A percentile compares a stretch with the other conserved stretches of the same genome.
Evolutionary conservation across 352 stramenopile species (phyloP).

Genomic region (Blastocystis sp.): DNA sequence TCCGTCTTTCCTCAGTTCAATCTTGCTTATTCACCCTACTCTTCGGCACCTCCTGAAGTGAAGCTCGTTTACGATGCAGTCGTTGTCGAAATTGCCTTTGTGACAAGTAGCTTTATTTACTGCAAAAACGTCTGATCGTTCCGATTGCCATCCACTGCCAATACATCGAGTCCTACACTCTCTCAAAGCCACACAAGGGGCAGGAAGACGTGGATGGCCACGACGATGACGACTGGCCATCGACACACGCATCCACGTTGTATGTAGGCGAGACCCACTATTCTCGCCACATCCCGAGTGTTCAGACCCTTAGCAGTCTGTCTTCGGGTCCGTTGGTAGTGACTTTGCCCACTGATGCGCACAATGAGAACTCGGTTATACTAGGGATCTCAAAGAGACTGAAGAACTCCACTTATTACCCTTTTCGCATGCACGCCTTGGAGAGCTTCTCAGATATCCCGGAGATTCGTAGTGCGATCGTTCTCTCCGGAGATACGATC

Average conservation of each 20-base stretch:
- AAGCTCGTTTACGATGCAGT: not conserved
- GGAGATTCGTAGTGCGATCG: not conserved
- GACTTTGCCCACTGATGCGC: not conserved
- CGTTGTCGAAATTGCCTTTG: not conserved
- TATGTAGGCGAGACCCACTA: not conserved
- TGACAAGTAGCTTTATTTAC: not conserved
- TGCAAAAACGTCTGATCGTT: slow-evolving; percentile 40
- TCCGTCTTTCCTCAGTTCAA: slow-evolving; percentile 4
- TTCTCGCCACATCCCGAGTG: not conserved
- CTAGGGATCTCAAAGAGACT: not conserved
- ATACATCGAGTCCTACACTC: not conserved
- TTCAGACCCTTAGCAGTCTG: not conserved
- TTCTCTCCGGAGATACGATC: not conserved
- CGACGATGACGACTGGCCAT: not conserved
- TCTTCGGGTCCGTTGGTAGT: not conserved
- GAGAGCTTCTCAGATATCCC: not conserved
- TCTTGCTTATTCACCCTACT: not conserved
- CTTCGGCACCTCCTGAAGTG: not conserved
- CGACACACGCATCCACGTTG: not conserved
- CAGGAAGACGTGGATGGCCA: not conserved
- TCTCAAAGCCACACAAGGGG: not conserved
- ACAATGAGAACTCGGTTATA: not conserved
- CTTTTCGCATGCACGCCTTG: not conserved
- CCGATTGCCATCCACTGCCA: slow-evolving; percentile 15
- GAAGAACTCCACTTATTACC: not conserved